Conservation (phyloP, 352 stramenopile genomes). For the Phytophthora chlamydospora region DNA sequence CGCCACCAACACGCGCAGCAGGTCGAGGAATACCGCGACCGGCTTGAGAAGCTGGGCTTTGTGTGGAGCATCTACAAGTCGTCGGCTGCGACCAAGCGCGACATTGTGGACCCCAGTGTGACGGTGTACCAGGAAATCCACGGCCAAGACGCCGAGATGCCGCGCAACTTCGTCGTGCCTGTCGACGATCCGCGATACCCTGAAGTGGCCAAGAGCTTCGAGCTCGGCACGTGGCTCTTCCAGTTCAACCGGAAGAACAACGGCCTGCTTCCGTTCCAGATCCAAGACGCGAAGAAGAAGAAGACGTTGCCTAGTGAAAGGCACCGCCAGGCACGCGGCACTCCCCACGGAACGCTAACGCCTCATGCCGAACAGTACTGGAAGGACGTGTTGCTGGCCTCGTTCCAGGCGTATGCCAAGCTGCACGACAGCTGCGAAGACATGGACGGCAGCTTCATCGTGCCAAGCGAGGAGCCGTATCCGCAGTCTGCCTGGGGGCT, state of each 20-base stretch:
- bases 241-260: constrained; percentile 53
- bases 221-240: constrained; percentile 88
- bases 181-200: constrained; percentile 81
- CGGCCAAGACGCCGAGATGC: constrained; percentile 66
- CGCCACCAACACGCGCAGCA: constrained; percentile 90
- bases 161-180: constrained; percentile 76
- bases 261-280: constrained; percentile 52
- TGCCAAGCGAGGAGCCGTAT: constrained; percentile 62
- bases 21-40: constrained; percentile 73
- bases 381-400: constrained; percentile 71
- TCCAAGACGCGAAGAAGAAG: constrained; percentile 40
- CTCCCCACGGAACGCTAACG: constrained; percentile 33
- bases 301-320: constrained; percentile 5
- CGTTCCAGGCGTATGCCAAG: constrained; percentile 61
- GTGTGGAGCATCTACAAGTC: constrained; percentile 86
- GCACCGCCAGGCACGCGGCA: constrained; percentile 3
- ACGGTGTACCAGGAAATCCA: constrained; percentile 86
- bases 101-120: constrained; percentile 63
- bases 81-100: constrained; percentile 50
- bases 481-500: constrained; percentile 67
- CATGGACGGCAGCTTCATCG: constrained; percentile 66
- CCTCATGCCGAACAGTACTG: constrained; percentile 71
- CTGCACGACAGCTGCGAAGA: constrained; percentile 54
- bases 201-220: constrained; percentile 82
- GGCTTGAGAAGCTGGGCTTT: constrained; percentile 91